Conservation (phyloP, 225 moss, liverwort and hornwort genomes). For the Straminergon stramineum region DNA sequence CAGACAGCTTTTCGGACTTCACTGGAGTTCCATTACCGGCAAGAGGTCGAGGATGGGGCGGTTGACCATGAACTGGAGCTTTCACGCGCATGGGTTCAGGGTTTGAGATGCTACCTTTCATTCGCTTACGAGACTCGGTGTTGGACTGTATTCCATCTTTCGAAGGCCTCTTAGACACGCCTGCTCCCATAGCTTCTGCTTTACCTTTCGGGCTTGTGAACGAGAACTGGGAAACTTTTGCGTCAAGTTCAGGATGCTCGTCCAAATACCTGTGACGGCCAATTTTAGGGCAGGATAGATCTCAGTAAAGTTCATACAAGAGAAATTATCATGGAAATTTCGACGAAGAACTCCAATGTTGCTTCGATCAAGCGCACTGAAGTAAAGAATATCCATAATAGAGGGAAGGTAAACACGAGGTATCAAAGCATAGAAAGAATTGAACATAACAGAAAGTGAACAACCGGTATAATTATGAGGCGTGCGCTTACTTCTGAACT, state of each 20-base stretch:
- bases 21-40: background rate
- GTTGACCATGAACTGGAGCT: background rate
- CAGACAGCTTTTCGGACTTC: background rate
- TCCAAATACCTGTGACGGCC: constrained; percentile 28
- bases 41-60: background rate
- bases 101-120: constrained; percentile 5
- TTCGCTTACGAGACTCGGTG: constrained; percentile 15
- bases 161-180: background rate
- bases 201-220: constrained; percentile 44
- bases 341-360: background rate
- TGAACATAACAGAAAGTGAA: background rate
- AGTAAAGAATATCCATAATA: background rate
- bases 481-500: constrained; percentile 40
- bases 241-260: constrained; percentile 20
- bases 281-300: background rate
- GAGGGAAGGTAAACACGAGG: background rate
- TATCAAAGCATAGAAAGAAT: background rate
- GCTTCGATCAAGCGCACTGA: background rate
- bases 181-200: constrained; percentile 10
- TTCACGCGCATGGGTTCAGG: background rate
- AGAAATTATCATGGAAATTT: background rate
- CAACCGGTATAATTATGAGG: background rate
- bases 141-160: background rate
- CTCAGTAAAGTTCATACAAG: background rate
- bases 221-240: constrained; percentile 27